Conservation (phyloP, 78 protist species). For the Planoprotostelium fungivorum region DNA sequence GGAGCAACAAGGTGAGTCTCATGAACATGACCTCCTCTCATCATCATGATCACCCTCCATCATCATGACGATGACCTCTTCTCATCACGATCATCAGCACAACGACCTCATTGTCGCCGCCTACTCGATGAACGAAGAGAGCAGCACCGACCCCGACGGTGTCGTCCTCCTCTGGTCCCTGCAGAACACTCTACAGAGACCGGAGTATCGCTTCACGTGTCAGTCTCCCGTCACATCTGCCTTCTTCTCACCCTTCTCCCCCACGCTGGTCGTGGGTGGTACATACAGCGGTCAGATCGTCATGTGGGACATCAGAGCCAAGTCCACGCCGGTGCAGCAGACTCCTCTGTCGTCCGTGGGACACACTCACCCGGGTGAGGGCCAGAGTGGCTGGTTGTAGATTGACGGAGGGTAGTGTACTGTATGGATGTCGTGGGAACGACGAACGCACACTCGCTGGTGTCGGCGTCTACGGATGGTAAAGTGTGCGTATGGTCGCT, state of each 20-base stretch:
- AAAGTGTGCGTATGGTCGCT: conserved; percentile 73
- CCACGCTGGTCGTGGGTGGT: conserved; percentile 72
- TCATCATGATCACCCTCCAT: not conserved
- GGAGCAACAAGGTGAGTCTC: conserved; percentile 14
- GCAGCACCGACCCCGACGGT: conserved; percentile 73
- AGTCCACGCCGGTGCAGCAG: conserved; percentile 72
- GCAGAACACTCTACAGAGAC: conserved; percentile 38
- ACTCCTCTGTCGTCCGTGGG: conserved; percentile 69
- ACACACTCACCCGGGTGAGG: conserved; percentile 77
- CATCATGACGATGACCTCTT: no score
- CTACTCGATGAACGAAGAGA: conserved; percentile 49
- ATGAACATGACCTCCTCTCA: not conserved
- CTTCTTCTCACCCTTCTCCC: conserved; percentile 43
- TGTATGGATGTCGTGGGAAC: conserved; percentile 73
- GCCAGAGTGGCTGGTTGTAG: not conserved
- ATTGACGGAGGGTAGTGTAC: conserved; percentile 6
- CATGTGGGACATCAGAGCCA: conserved; percentile 81
- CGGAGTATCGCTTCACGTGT: conserved; percentile 47
- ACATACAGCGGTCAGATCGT: conserved; percentile 76
- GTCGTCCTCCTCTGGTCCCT: conserved; percentile 64
- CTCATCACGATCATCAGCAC: conserved; percentile 43
- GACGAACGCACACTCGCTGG: conserved; percentile 71
- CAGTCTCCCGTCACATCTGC: conserved; percentile 56
- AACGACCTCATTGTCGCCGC: conserved; percentile 62
- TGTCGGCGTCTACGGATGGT: conserved; percentile 76